A percentile compares a stretch with the other conserved stretches of the same genome.
Evolutionary conservation across 306 rosid genomes (phyloP).

Genomic region (Begonia masoniana): DNA sequence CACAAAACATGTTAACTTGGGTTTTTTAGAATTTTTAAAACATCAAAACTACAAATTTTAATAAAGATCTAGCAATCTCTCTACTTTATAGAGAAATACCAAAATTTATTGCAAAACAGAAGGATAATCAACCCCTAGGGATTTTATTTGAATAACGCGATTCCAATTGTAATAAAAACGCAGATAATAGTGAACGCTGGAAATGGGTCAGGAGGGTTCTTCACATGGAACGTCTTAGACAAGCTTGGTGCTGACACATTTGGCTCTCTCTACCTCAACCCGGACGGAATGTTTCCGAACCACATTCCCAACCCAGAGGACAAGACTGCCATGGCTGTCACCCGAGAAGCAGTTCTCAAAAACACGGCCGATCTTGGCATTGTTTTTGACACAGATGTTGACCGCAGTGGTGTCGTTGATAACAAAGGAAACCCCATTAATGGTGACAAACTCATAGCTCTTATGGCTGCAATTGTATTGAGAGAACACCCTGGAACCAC

Average conservation of each 20-base stretch:
- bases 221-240: constrained; percentile 83
- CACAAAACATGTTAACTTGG: background rate
- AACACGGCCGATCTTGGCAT: constrained; percentile 69
- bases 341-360: constrained; percentile 56
- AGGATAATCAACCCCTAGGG: too few relatives aligned
- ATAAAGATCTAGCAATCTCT: too few relatives aligned
- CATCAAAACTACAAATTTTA: background rate
- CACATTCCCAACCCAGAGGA: constrained; percentile 92
- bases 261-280: constrained; percentile 75
- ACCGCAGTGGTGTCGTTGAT: constrained; percentile 77
- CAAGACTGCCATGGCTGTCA: constrained; percentile 68
- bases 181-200: constrained; percentile 94
- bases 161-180: background rate
- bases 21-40: background rate
- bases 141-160: too few relatives aligned
- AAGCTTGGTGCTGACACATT: constrained; percentile 89
- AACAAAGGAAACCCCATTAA: constrained; percentile 58
- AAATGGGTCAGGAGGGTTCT: constrained; percentile 90
- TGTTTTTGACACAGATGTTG: constrained; percentile 84
- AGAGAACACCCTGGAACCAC: constrained; percentile 66
- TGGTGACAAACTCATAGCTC: constrained; percentile 78
- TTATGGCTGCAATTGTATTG: constrained; percentile 64
- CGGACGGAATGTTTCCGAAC: constrained; percentile 90
- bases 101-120: background rate
- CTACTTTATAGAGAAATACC: background rate